Base-by-base conservation (phyloP, 805 yeast genomes). In the Cyberlindnera meyerae region DNA sequence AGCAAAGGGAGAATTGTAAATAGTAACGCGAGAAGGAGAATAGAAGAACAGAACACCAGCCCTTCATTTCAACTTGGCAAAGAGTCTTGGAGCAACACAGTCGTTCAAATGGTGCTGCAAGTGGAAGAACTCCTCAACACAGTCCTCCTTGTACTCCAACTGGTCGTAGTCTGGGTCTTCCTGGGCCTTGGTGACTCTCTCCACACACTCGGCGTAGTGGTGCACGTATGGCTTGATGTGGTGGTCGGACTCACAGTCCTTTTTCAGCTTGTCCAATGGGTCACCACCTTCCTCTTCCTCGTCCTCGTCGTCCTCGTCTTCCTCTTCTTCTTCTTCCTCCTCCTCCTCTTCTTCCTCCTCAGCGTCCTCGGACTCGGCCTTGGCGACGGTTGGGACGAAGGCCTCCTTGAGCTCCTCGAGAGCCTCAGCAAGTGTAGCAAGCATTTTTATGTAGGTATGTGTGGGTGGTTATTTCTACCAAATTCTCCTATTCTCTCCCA, bases 41-140 rank as follows among this genome's bases (percentile, higher is more conserved):
- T 6, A 24, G n/a, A 24, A 6, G 14, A 12, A 17, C 17, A n/a
- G 6, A 8, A n/a, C 13, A 5, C 4, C 4, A 3, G 13, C 9
- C 6, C 13, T 34, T 45, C 77, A 88, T 66, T 85, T 86, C 67
- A 88, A 78, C 68, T 82, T 84, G 71, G 76, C 68, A 73, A 89
- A 86, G 63, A 89, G 71, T 65, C 78, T 82, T 66, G 95, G 95
- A 46, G 95, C 87, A 61, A 82, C 87, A 71, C 95, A 79, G 62
- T 85, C 93, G 66, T 86, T 87, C 55, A 89, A 53, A 71, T 94
- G 86, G 66, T 90, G 97, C 65, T 87, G 87, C 62, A 89, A 73
- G 68, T 93, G 97, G 87, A 90, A 90, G 65, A 84, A 90, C 68
- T 90, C 98, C 68, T 90, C 97, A 45, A 90, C 82, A 74, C 98